These are phyloP conservation scores for Parastagonospora avenae DNA, from an alignment of 2,329 filamentous ascomycete species.

Conservation along the genomic window DNA sequence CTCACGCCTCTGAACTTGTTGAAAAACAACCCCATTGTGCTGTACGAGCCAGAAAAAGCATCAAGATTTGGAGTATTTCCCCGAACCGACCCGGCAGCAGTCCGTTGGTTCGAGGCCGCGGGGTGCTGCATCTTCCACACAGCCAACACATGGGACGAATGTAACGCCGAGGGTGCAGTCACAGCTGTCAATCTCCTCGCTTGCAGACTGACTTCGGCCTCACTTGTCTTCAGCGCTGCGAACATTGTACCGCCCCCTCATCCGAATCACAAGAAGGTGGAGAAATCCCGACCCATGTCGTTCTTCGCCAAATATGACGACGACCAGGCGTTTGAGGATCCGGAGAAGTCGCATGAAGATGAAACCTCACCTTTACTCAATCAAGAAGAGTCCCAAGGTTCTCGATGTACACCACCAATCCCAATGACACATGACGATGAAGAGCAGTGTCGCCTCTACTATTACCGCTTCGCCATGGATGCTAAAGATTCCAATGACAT, in stretches of 20 bases:
- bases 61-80: slow-evolving; percentile 73
- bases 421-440: slow-evolving; percentile 54
- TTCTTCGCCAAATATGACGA: slow-evolving; percentile 55
- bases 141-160: slow-evolving; percentile 71
- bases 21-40: slow-evolving; percentile 61
- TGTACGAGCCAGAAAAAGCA: slow-evolving; percentile 62
- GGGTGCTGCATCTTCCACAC: slow-evolving; percentile 75
- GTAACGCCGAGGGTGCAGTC: slow-evolving; percentile 36
- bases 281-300: slow-evolving; percentile 45
- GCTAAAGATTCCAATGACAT: slow-evolving; percentile 50
- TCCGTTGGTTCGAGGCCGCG: slow-evolving; percentile 71
- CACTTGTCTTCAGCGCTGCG: slow-evolving; percentile 67
- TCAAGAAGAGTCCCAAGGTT: background rate
- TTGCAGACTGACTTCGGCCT: slow-evolving; percentile 70
- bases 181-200: slow-evolving; percentile 66
- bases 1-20: slow-evolving; percentile 67
- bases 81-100: slow-evolving; percentile 60
- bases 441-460: slow-evolving; percentile 72
- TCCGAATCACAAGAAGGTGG: slow-evolving; percentile 13
- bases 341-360: slow-evolving; percentile 32
- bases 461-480: slow-evolving; percentile 65
- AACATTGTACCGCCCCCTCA: slow-evolving; percentile 62
- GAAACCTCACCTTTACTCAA: slow-evolving; percentile 30
- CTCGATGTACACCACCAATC: slow-evolving; percentile 12
- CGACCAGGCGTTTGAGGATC: slow-evolving; percentile 28